Conservation (phyloP, 2,329 filamentous ascomycete genomes). For the Zasmidium cellare region DNA sequence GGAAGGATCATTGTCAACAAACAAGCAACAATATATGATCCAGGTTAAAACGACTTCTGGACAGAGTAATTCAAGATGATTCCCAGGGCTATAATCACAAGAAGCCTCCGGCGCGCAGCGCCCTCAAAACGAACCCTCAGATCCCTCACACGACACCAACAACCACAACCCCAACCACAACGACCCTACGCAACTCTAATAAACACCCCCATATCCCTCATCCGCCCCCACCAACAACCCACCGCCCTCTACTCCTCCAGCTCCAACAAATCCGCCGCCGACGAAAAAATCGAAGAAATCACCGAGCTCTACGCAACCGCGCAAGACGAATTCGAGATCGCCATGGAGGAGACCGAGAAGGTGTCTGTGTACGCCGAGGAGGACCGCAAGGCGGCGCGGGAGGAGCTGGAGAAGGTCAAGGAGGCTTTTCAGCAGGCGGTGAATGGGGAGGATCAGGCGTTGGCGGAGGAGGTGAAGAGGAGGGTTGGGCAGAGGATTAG, state of each 20-base stretch:
- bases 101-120: conserved; percentile 19
- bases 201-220: conserved; percentile 21
- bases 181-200: conserved; percentile 12
- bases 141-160: conserved; percentile 19
- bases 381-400: conserved; percentile 54
- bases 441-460: conserved; percentile 40
- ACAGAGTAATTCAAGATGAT: conserved; percentile 19
- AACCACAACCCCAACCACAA: conserved; percentile 11
- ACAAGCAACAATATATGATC: background rate
- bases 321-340: conserved; percentile 50
- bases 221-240: conserved; percentile 16
- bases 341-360: conserved; percentile 54
- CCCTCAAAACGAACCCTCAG: conserved; percentile 18
- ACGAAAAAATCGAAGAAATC: conserved; percentile 43
- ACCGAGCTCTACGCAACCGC: conserved; percentile 43
- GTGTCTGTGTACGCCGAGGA: conserved; percentile 57
- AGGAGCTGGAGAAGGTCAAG: conserved; percentile 53
- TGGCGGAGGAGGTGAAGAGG: conserved; percentile 53
- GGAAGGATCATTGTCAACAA: background rate
- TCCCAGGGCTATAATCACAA: conserved; percentile 18
- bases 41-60: background rate
- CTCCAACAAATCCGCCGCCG: conserved; percentile 31
- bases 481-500: conserved; percentile 53
- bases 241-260: background rate
- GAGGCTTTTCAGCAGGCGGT: conserved; percentile 48